Evolutionary conservation across 2,329 filamentous ascomycete genomes (phyloP).

Genomic region (Ophiostoma pallidulum): DNA sequence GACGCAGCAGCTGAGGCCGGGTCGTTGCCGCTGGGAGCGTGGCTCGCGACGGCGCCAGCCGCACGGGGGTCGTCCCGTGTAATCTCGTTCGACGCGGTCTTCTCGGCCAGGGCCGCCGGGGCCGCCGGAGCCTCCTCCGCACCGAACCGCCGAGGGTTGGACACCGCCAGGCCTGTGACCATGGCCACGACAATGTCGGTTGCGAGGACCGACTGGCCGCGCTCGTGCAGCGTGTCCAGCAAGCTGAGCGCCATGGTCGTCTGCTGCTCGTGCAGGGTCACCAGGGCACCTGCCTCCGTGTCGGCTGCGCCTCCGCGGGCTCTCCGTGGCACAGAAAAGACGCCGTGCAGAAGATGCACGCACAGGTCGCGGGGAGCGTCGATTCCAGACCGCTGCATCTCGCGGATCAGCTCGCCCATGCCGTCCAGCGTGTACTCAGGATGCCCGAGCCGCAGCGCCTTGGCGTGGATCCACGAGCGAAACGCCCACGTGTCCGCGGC

Average conservation of each 20-base stretch:
- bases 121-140: constrained; percentile 23
- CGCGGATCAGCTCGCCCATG: constrained; percentile 24
- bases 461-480: constrained; percentile 24
- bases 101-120: neutral
- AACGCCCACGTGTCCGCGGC: constrained; percentile 26
- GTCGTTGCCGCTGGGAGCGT: too few relatives aligned
- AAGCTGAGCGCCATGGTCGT: constrained; percentile 34
- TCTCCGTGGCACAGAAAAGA: constrained; percentile 23
- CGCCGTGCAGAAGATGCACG: constrained; percentile 28
- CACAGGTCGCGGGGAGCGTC: constrained; percentile 28
- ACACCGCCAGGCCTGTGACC: constrained; percentile 32
- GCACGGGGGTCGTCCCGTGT: neutral
- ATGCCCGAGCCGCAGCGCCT: constrained; percentile 17
- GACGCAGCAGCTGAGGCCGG: too few relatives aligned
- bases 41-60: neutral
- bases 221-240: constrained; percentile 35
- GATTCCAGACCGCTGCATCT: constrained; percentile 31
- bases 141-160: constrained; percentile 20
- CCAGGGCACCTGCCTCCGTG: constrained; percentile 16
- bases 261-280: constrained; percentile 21
- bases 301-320: constrained; percentile 2
- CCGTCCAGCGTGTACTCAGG: constrained; percentile 13
- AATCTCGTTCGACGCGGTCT: neutral
- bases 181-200: constrained; percentile 40
- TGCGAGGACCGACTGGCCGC: constrained; percentile 33